These are phyloP conservation scores for Heimioporus sp. DNA, from an alignment of 768 basidiomycete species.

Conservation along the genomic window DNA sequence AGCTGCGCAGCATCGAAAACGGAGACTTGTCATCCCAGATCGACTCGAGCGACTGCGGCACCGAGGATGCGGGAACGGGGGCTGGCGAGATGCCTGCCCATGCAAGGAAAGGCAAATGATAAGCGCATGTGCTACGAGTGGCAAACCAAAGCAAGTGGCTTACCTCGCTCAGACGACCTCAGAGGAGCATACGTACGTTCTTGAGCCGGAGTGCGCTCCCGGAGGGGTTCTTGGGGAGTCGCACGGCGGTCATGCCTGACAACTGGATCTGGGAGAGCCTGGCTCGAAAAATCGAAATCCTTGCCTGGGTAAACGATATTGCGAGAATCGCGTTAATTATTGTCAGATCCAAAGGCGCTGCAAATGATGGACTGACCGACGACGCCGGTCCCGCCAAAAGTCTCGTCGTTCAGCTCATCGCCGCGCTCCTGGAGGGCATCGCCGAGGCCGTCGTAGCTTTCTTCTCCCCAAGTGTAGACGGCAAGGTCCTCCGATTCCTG, in stretches of 20 bases:
- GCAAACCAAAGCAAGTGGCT: constrained; percentile 11
- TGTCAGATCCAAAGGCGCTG: constrained; percentile 12
- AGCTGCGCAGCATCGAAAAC: constrained; percentile 62
- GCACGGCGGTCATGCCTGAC: constrained; percentile 16
- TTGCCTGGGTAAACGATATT: constrained; percentile 51
- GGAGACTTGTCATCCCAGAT: constrained; percentile 83
- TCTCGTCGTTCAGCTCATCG: constrained; percentile 96
- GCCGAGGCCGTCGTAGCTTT: constrained; percentile 86
- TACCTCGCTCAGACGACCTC: constrained; percentile 29
- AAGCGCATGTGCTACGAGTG: constrained; percentile 2
- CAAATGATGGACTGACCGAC: constrained; percentile 60
- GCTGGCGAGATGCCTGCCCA: constrained; percentile 32
- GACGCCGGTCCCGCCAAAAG: constrained; percentile 72
- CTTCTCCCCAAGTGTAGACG: constrained; percentile 91
- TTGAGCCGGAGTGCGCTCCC: constrained; percentile 29
- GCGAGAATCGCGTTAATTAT: constrained; percentile 1
- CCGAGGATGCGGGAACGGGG: constrained; percentile 25
- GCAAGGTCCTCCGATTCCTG: constrained; percentile 79
- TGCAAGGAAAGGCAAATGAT: constrained; percentile 12
- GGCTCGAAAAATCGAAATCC: constrained; percentile 85
- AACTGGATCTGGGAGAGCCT: constrained; percentile 30
- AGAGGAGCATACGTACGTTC: constrained; percentile 16
- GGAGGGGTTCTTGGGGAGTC: constrained; percentile 20
- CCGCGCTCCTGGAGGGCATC: constrained; percentile 84
- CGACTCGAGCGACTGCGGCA: constrained; percentile 58